A percentile compares a stretch with the other conserved stretches of the same genome.
Conservation (phyloP, 257 asterid genomes). For the Solanum gracilifrons region DNA sequence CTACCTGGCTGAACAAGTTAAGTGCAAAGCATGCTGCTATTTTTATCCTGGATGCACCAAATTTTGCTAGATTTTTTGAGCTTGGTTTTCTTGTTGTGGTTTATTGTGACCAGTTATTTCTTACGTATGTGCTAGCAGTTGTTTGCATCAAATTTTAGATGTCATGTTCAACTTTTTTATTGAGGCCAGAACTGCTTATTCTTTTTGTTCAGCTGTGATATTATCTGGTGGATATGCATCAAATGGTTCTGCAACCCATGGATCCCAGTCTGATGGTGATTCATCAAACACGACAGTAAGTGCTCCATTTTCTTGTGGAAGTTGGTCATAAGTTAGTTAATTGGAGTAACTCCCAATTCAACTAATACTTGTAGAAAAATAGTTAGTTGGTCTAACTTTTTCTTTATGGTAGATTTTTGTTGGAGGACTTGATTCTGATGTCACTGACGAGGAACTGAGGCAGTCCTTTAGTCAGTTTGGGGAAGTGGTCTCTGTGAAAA, state of each 20-base stretch:
- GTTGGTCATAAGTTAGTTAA: background rate
- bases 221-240: conserved; percentile 74
- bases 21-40: background rate
- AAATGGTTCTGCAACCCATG: conserved; percentile 51
- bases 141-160: background rate
- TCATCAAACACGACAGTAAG: conserved; percentile 91
- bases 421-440: conserved; percentile 80
- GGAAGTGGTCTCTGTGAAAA: conserved; percentile 80
- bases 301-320: conserved; percentile 8
- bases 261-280: conserved; percentile 51
- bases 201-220: conserved; percentile 43
- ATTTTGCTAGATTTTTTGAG: background rate
- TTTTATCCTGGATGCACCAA: background rate
- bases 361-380: background rate
- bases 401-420: conserved; percentile 27
- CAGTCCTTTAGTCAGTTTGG: conserved; percentile 73
- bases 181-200: background rate
- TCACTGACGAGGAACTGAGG: conserved; percentile 79
- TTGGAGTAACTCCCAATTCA: background rate
- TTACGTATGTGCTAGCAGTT: background rate
- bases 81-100: background rate
- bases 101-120: background rate
- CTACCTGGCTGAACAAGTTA: background rate
- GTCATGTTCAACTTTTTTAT: background rate
- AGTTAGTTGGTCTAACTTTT: background rate